Evolutionary conservation across 1,284 basidiomycete species (phyloP), one percentile per base, ranked within the genome.

Genomic region (Polyporus tsugae): DNA sequence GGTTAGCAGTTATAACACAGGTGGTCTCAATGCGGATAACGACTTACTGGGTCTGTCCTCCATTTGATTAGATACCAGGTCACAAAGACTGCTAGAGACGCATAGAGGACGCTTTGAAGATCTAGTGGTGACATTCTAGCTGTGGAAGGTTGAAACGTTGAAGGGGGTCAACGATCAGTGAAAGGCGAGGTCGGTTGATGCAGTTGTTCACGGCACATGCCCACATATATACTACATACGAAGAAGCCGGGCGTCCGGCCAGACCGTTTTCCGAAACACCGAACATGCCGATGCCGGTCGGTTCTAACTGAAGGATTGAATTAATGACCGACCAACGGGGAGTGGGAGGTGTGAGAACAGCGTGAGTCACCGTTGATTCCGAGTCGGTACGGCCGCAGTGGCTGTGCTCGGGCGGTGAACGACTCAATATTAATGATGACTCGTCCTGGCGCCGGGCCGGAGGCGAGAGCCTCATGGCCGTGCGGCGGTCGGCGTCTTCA

Each of bases 61-160:
- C 61, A 62, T 19, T 52, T 62, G 19, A 39, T 35, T 10, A 62
- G 10, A 25, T 62, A 62, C 44, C 35, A 46, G 5, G 44, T 33
- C 33, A 52, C 33, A 6, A 62, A 22, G 35, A 49, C 35, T 19
- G 19, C 61, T 13, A 62, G 10, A 15, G 35, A 46, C 2, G 61
- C 46, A 15, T 62, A 62, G 22, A 49, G 11, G 17, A 62, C 11
- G 3, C 22, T 35, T 19, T 62, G 61, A 9, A 36, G 35, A 2
- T 62, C 61, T 17, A n/a, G n/a, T n/a, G 42, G 6, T 1, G 29
- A 61, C 60, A 49, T 61, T 6, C 5, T 33, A 35, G 25, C 25
- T 17, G 15, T 55, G 29, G 29, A 29, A 5, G n/a, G n/a, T n/a
- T n/a, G n/a, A n/a, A n/a, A n/a, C n/a, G 13, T 35, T 7, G 5